Conservation (phyloP, 192 early-diverging fungal genomes). For the Coemansia sp. region DNA sequence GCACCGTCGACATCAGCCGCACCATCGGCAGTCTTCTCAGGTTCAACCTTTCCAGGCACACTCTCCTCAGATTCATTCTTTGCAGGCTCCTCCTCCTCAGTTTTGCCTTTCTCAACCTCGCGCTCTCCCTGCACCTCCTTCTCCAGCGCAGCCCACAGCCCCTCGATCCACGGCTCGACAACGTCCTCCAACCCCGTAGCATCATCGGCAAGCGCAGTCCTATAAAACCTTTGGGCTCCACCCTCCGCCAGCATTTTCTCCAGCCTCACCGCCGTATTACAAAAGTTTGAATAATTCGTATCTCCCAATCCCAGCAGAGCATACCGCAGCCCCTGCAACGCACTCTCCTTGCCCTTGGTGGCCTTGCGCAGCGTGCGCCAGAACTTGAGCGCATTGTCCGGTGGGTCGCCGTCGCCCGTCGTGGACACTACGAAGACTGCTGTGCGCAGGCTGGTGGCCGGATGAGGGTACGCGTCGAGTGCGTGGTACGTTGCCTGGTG, state of each 20-base stretch:
- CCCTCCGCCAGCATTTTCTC: conserved; percentile 74
- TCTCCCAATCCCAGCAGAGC: conserved; percentile 81
- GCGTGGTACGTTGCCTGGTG: conserved; percentile 60
- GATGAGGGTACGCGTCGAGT: conserved; percentile 76
- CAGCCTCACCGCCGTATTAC: conserved; percentile 77
- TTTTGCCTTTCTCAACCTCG: no score
- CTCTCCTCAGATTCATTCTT: no score
- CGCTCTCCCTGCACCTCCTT: conserved; percentile 29
- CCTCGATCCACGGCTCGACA: conserved; percentile 90
- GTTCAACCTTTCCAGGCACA: no score
- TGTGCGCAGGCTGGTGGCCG: conserved; percentile 31
- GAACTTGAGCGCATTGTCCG: conserved; percentile 91
- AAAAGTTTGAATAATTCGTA: conserved; percentile 93
- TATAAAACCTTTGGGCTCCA: conserved; percentile 72
- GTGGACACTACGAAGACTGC: conserved; percentile 82
- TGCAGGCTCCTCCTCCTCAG: not conserved
- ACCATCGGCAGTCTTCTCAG: not conserved
- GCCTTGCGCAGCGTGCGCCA: conserved; percentile 77
- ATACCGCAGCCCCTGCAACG: conserved; percentile 33
- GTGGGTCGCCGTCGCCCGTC: conserved; percentile 95
- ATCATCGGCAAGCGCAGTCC: conserved; percentile 89
- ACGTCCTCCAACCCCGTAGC: conserved; percentile 86
- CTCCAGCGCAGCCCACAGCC: conserved; percentile 71
- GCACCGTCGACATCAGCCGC: not conserved
- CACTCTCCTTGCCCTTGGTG: conserved; percentile 12